Base-by-base conservation (phyloP, 345 rosid species). In the Toxicodendron radicans region DNA sequence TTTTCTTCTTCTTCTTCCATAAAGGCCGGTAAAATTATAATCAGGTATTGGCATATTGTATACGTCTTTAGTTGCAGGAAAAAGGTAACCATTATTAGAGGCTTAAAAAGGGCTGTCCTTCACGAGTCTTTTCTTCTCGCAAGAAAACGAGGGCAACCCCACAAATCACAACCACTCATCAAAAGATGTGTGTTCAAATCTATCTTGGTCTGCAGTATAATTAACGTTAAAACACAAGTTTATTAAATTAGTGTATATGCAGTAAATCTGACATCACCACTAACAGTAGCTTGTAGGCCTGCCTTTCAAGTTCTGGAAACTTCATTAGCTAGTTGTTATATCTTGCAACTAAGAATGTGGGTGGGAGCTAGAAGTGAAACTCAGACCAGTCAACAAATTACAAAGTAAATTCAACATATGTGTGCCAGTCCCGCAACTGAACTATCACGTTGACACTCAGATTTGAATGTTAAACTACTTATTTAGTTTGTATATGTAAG, bases 41-140 rank as follows among this genome's bases (percentile, higher is more conserved):
- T 21, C 64, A 38, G 16, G 13, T 32, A 46, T 56, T 66, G 54
- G 49, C 45, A 58, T 66, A 32, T 66, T 62, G 2, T 64, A 14
- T 58, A 48, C 23, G 57, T 20, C 58, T 35, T 45, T 46, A 1
- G 67, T n/a, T 58, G 54, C 73, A 41, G 65, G 63, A 57, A 69
- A 73, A 9, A 27, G 38, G 3, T 5, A 32, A 43, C 30, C 70
- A 78, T 68, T 20, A 73, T 78, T 43, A 59, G 74, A 63, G 53
- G 17, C 58, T 63, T 48, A 35, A 61, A 78, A 73, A 52, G 65
- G 27, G 33, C 17, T 20, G 30, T 73, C 27, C 56, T 21, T 78
- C 78, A 73, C 81, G 71, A 73, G 78, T 70, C 72, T 56, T 73
- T 79, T 74, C 66, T 66, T 73, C 16, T 67, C 10, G 65, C 71